Base-by-base conservation (phyloP, 2,329 filamentous ascomycete genomes). In the Calonectria multiphialidica region DNA sequence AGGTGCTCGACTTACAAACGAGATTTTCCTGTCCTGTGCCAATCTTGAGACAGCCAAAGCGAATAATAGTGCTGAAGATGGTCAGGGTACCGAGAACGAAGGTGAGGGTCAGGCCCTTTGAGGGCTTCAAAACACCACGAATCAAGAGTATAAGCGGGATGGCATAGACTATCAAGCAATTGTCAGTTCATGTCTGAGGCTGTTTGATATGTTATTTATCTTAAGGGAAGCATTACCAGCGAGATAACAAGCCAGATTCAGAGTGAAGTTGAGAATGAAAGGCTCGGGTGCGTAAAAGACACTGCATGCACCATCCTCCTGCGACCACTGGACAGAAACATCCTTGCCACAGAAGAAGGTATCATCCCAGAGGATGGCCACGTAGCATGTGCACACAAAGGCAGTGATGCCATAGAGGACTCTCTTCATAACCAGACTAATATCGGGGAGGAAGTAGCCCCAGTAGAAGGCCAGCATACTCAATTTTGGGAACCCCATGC, bases 401-500 rank as follows among this genome's bases (percentile, higher is more conserved):
- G 78, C 80, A 15, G 80, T 82, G 42, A 82, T 79, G 2, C 75
- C 79, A 21, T 78, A 82, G 2, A 83, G 57, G 6, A 77, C 73
- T 69, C 78, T 81, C 66, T 79, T 79, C 73, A 82, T 81, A 15
- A 23, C 59, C 1, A 75, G 64, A 42, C 78, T 78, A n/a, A 78
- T 77, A 3, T 76, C 71, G 15, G 74, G 69, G 9, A 74, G 75
- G 72, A 83, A 83, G 67, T 83, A 82, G 7, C 76, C 78, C 81
- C 81, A 83, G 71, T 83, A 83, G 64, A 83, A 83, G 1, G 82
- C 81, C 25, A 83, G 25, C 81, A 83, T 83, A 71, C 81, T 82
- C 71, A 83, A 73, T 64, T 83, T 83, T 4, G 81, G 81, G 35
- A 83, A 82, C 0, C 81, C 81, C 81, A 83, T 83, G 7, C 81